A percentile compares a stretch with the other conserved stretches of the same genome.
Conservation (phyloP, 176 grass and related monocot genomes). For the Triticum timopheevii region DNA sequence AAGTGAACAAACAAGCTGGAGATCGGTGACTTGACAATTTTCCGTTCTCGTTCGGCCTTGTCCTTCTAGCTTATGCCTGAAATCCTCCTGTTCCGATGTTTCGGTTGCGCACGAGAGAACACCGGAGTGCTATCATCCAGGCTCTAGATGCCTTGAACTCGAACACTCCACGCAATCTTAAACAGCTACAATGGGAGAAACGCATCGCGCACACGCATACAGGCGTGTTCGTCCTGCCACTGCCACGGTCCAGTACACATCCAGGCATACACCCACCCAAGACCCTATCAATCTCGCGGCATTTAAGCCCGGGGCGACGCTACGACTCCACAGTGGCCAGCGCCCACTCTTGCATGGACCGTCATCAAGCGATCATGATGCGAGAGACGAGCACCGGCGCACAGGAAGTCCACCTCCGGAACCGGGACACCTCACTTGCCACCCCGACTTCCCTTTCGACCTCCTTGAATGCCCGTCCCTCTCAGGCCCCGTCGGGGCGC, state of each 20-base stretch:
- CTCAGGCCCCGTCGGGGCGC: neutral
- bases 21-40: neutral
- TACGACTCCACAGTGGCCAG: neutral
- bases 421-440: conserved; percentile 37
- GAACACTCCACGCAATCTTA: conserved; percentile 30
- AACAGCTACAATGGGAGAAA: conserved; percentile 7
- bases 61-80: neutral
- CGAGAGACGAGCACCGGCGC: neutral
- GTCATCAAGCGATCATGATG: too few relatives aligned
- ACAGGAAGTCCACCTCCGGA: conserved; percentile 14
- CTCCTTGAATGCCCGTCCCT: conserved; percentile 21
- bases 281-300: conserved; percentile 19
- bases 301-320: conserved; percentile 13
- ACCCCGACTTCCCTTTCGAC: neutral
- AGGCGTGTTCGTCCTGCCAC: neutral
- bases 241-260: conserved; percentile 14
- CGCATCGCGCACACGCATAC: neutral
- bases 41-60: neutral
- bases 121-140: neutral
- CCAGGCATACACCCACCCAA: conserved; percentile 38
- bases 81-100: neutral
- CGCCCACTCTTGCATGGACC: neutral
- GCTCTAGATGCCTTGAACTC: neutral
- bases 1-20: neutral
- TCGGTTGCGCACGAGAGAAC: neutral